Base-by-base conservation (phyloP, 306 rosid species). In the Amphicarpaea edgeworthii region DNA sequence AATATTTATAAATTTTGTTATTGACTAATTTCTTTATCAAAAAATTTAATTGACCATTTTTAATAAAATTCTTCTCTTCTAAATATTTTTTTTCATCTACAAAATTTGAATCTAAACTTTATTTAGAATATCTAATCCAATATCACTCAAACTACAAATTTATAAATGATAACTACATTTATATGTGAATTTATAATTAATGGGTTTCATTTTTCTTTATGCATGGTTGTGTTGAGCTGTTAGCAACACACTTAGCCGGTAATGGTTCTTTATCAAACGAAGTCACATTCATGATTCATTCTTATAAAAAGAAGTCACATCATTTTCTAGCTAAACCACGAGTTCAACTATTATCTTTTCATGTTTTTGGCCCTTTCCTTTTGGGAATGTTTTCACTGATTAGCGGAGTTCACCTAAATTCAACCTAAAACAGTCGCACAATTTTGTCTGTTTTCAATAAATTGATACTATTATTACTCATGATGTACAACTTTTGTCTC, bases 341-440 rank as follows among this genome's bases (percentile, higher is more conserved):
- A 45, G 53, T 32, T 45, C 0, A 2, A 17, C 19, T 12, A 20
- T 1, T 23, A 14, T 41, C 0, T 17, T 68, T 50, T 73, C 3
- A 79, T 42, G 50, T 72, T 63, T 41, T 41, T 64, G 51, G 55
- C 42, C 16, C 66, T 23, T 49, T 41, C 42, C 42, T 63, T 32
- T 67, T 68, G 17, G 66, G 19, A 58, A 24, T 68, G 50, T 68
- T 50, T 17, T 49, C 72, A 68, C 50, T 80, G 46, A 73, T 74
- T 80, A 16, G 70, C 20, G 65, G 77, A 45, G 68, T 57, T 79
- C 49, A 76, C 84, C 87, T 57, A 83, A 63, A 76, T 38, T 65
- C 73, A 65, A 83, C 79, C 82, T 70, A 70, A n/a, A n/a, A 75
- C 19, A 16, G 50, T 60, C 65, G 53, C 67, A 71, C 69, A 49